Conservation (phyloP, 768 basidiomycete species). For the Pulveroboletus ravenelii region DNA sequence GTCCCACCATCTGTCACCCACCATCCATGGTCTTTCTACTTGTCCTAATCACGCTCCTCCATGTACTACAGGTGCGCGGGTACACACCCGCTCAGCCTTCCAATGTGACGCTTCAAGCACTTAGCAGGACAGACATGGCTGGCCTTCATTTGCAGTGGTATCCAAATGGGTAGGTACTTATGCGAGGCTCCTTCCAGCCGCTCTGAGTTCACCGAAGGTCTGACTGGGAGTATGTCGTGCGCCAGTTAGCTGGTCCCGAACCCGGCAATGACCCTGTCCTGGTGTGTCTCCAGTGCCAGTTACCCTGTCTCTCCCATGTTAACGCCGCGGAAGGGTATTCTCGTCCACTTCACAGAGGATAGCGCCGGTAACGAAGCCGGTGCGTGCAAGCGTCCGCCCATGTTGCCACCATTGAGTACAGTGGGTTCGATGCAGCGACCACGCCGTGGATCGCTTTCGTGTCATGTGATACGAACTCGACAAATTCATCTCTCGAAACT, state of each 20-base stretch:
- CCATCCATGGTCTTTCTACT: conserved; percentile 15
- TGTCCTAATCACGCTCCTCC: conserved; percentile 4
- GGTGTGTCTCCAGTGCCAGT: conserved; percentile 34
- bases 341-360: conserved; percentile 80
- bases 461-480: conserved; percentile 75
- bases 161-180: conserved; percentile 39
- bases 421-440: conserved; percentile 38
- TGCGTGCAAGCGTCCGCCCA: conserved; percentile 37
- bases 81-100: conserved; percentile 75
- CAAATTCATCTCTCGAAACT: conserved; percentile 48
- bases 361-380: conserved; percentile 44
- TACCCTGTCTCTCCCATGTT: background rate
- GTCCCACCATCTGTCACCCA: background rate
- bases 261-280: conserved; percentile 47
- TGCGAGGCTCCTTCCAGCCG: background rate
- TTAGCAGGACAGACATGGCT: conserved; percentile 48
- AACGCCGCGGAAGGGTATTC: conserved; percentile 51
- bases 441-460: conserved; percentile 93
- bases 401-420: conserved; percentile 10
- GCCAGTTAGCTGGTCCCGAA: conserved; percentile 50
- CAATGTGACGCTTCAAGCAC: conserved; percentile 52
- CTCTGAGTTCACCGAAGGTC: conserved; percentile 33
- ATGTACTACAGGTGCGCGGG: conserved; percentile 24
- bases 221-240: conserved; percentile 52
- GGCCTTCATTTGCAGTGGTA: conserved; percentile 60